Evolutionary conservation across 2,329 filamentous ascomycete species (phyloP), one percentile per base, ranked within the genome.

Genomic region (Bretziella fagacearum): DNA sequence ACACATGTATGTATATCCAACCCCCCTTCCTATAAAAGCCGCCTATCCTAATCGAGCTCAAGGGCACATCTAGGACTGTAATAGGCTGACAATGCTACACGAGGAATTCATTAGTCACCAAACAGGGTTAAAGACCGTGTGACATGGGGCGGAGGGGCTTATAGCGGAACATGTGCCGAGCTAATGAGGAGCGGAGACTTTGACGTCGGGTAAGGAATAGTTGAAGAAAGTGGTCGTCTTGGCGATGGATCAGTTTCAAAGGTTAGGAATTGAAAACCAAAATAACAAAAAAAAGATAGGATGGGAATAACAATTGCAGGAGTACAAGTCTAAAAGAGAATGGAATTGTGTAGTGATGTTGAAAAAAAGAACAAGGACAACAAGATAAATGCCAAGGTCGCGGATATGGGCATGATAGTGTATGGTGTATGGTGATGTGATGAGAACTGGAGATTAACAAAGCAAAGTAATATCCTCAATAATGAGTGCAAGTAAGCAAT

Each of bases 381-480:
- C n/a, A 42, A 42, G 18, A 26, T 18, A 11, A 20, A 32, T 32
- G 18, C 11, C 22, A 3, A 32, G 22, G 41, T 44, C 13, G 41
- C 32, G 26, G 18, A 39, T 8, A 39, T 30, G 27, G 5, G 35
- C 3, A 33, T 22, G 18, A 22, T 39, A 8, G 11, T 8, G 7
- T 15, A 17, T 43, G 22, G 40, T 43, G 25, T 27, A 43, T 30
- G n/a, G 40, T 43, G 40, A 30, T 27, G 23, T 27, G 40, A 27
- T 23, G 22, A 15, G 22, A 27, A 30, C 18, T 18, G 40, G 25
- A 20, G 29, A 7, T 7, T 13, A 26, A 43, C 11, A 17, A 43
- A n/a, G 22, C 5, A 7, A 27, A 30, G 29, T n/a, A 32, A 32
- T 8, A 32, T 3, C 2, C n/a, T 8, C 10, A 32, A n/a, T 10